Conservation (phyloP, 2,329 filamentous ascomycete genomes). For the Aspergillus pseudonomiae region DNA sequence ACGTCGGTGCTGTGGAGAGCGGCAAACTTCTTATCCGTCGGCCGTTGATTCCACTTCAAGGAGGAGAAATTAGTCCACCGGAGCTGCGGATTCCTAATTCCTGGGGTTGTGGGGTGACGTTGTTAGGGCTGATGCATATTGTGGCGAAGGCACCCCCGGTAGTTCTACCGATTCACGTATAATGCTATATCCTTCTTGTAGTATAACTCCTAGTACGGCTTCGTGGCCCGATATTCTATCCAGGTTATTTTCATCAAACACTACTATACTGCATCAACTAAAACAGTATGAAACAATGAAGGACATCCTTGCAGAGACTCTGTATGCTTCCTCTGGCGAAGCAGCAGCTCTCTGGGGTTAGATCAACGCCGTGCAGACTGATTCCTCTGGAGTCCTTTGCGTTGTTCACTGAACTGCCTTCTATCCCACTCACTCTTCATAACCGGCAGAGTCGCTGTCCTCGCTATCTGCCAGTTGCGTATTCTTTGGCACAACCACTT, state of each 20-base stretch:
- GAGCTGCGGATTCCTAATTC: not conserved
- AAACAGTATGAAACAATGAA: too few relatives aligned
- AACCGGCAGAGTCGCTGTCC: not conserved
- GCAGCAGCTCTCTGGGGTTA: too few relatives aligned
- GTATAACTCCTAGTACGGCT: too few relatives aligned
- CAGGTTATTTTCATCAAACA: too few relatives aligned
- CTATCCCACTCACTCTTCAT: not conserved
- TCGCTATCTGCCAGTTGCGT: not conserved
- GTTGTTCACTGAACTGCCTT: not conserved
- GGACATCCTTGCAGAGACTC: too few relatives aligned
- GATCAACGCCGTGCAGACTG: too few relatives aligned
- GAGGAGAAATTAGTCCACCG: too few relatives aligned
- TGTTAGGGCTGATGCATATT: not conserved
- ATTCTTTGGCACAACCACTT: not conserved
- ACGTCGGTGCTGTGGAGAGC: conserved; percentile 20
- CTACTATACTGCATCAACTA: too few relatives aligned
- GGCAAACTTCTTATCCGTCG: conserved; percentile 18
- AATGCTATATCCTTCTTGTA: too few relatives aligned
- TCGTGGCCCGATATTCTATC: too few relatives aligned
- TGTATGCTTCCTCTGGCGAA: too few relatives aligned
- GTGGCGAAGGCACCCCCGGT: not conserved
- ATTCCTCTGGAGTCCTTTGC: not conserved
- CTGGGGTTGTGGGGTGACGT: not conserved
- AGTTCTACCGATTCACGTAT: not conserved
- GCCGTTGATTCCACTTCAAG: not conserved